Evolutionary conservation across 2,329 filamentous ascomycete genomes (phyloP).

Genomic region (Hymenoscyphus infarciens): DNA sequence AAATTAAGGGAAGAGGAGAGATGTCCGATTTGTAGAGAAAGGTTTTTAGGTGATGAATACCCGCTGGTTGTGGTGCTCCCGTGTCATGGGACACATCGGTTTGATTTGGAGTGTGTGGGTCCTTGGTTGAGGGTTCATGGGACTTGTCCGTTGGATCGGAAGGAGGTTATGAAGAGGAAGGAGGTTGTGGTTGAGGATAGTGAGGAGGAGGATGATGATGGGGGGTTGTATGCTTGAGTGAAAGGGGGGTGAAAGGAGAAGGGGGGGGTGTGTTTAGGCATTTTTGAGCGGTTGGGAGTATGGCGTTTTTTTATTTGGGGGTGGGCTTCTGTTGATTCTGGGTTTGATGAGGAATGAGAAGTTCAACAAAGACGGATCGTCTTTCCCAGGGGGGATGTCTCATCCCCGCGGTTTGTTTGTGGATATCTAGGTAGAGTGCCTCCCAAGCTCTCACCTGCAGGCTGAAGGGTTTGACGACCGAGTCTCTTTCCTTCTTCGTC

Average conservation of each 20-base stretch:
- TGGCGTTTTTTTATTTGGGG: background rate
- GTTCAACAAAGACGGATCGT: background rate
- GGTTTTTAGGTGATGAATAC: constrained; percentile 58
- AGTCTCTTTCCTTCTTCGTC: too few relatives aligned
- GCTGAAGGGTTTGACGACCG: too few relatives aligned
- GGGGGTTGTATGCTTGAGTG: constrained; percentile 42
- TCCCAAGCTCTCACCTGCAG: too few relatives aligned
- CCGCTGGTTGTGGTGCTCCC: constrained; percentile 62
- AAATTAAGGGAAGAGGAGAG: constrained; percentile 46
- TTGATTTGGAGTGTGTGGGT: constrained; percentile 65
- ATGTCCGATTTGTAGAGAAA: constrained; percentile 62
- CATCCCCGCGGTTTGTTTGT: too few relatives aligned
- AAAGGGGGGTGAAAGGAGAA: background rate
- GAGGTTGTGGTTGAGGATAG: constrained; percentile 40
- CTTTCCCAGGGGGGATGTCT: too few relatives aligned
- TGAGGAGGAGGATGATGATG: constrained; percentile 45
- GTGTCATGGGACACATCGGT: constrained; percentile 55
- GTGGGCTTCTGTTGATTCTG: background rate
- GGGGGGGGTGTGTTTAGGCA: background rate
- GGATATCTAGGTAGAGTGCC: too few relatives aligned
- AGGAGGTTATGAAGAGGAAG: constrained; percentile 56
- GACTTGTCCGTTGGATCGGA: constrained; percentile 60
- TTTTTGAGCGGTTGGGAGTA: background rate
- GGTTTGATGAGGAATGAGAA: background rate
- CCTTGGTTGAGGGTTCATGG: constrained; percentile 64